A percentile compares a stretch with the other conserved stretches of the same genome.
phyloP scores from a whole-genome alignment of 371 early-diverging fungal species.

The Rhizopus arrhizus region DNA sequence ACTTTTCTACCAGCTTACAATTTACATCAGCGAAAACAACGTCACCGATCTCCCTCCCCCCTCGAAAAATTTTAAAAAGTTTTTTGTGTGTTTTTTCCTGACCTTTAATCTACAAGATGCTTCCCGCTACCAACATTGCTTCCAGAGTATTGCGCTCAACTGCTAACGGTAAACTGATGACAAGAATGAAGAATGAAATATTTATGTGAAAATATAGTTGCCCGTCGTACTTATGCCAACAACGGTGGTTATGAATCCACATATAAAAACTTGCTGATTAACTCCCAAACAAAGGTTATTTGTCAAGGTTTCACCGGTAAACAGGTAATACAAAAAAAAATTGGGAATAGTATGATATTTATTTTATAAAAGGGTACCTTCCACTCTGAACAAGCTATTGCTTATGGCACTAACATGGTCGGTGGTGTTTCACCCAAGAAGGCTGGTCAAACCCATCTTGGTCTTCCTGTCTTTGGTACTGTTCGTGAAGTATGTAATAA shows the following conservation, averaged over 20 bases:
- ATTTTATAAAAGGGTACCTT: slow-evolving; percentile 81
- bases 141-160: slow-evolving; percentile 36
- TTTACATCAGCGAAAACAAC: slow-evolving; percentile 1
- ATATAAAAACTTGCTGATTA: slow-evolving; percentile 87
- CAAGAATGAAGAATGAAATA: too few relatives aligned
- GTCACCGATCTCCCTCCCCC: slow-evolving; percentile 11
- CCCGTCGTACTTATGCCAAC: slow-evolving; percentile 58
- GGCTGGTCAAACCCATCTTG: slow-evolving; percentile 93
- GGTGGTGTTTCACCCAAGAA: slow-evolving; percentile 98
- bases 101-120: slow-evolving; percentile 23
- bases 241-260: slow-evolving; percentile 80
- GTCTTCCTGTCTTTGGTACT: slow-evolving; percentile 92
- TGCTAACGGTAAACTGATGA: slow-evolving; percentile 24
- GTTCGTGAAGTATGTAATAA: slow-evolving; percentile 76
- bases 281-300: slow-evolving; percentile 94
- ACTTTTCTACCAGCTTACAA: too few relatives aligned
- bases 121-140: slow-evolving; percentile 26
- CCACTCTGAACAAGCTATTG: slow-evolving; percentile 97
- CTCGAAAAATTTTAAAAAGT: neutral
- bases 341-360: neutral
- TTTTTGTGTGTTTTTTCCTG: slow-evolving; percentile 10
- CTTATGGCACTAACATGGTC: slow-evolving; percentile 98
- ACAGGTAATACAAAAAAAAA: slow-evolving; percentile 69
- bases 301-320: slow-evolving; percentile 99
- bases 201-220: slow-evolving; percentile 21